phyloP scores from a whole-genome alignment of 352 stramenopile genomes.

The Pythium inflatum region DNA sequence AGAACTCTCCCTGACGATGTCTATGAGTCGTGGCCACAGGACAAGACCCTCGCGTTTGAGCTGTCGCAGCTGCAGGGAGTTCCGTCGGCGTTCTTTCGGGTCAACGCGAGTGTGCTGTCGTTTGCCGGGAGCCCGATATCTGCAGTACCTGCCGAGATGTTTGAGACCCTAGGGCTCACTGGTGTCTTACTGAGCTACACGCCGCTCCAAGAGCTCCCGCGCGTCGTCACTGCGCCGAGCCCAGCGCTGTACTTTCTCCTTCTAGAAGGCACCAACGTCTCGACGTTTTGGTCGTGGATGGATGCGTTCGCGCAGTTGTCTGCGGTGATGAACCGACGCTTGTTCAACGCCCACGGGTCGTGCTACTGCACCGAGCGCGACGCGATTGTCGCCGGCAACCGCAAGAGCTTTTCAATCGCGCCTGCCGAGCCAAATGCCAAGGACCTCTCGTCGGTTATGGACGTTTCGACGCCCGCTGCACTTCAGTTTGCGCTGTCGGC shows the following conservation, averaged over 20 bases:
- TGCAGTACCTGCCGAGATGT: background rate
- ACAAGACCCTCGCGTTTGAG: background rate
- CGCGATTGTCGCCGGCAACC: too few species aligned
- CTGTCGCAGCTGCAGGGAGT: background rate
- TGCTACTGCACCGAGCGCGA: too few species aligned
- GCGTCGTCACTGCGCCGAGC: background rate
- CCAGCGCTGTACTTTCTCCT: background rate
- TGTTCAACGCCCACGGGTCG: too few species aligned
- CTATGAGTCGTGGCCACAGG: background rate
- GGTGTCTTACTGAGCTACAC: background rate
- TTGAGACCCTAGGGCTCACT: background rate
- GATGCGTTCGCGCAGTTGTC: too few species aligned
- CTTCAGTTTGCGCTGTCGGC: too few species aligned
- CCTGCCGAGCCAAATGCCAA: too few species aligned
- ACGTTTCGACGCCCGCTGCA: too few species aligned
- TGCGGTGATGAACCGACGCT: too few species aligned
- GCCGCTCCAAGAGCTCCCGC: background rate
- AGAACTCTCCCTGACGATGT: background rate
- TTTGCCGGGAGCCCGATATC: background rate
- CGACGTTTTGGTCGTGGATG: background rate
- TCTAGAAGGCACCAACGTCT: background rate
- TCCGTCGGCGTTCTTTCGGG: background rate
- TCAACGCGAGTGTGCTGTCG: background rate
- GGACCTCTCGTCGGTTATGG: too few species aligned
- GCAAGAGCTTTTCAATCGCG: too few species aligned